These are phyloP conservation scores for Triangularia setosa DNA, from an alignment of 2,329 filamentous ascomycete species.

Conservation along the genomic window DNA sequence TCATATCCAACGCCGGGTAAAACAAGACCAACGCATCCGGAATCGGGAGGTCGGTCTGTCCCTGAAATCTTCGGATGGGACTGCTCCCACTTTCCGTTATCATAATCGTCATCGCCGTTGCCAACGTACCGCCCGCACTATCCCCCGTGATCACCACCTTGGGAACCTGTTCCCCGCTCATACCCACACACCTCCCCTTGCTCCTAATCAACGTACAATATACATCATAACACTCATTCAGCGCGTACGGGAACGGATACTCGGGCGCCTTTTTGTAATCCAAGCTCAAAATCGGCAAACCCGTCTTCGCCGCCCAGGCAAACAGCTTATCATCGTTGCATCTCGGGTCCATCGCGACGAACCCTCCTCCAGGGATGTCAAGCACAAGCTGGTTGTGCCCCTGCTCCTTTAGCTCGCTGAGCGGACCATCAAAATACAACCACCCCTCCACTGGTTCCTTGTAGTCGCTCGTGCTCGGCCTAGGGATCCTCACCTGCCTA, in stretches of 20 bases:
- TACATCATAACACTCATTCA: constrained; percentile 85
- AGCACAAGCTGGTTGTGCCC: constrained; percentile 75
- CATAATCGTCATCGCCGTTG: constrained; percentile 80
- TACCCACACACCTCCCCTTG: constrained; percentile 69
- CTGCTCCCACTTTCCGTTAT: constrained; percentile 70
- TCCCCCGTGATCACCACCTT: constrained; percentile 73
- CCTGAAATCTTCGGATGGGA: constrained; percentile 51
- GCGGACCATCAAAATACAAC: constrained; percentile 90
- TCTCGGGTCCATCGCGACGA: constrained; percentile 94
- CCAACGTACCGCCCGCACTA: constrained; percentile 78
- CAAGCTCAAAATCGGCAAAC: constrained; percentile 82
- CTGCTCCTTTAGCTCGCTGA: constrained; percentile 72
- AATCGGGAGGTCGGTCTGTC: constrained; percentile 59
- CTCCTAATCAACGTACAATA: constrained; percentile 71
- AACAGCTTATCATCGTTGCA: constrained; percentile 92
- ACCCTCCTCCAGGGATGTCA: constrained; percentile 91
- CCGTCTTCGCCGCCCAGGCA: constrained; percentile 84
- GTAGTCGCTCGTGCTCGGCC: constrained; percentile 77
- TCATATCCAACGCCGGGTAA: constrained; percentile 92
- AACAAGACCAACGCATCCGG: constrained; percentile 81
- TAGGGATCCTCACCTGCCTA: constrained; percentile 75
- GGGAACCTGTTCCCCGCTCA: constrained; percentile 63
- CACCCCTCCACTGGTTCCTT: constrained; percentile 78
- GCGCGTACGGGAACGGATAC: constrained; percentile 76
- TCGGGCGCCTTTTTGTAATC: constrained; percentile 89